Percentiles rank a stretch among this genome's conserved stretches.
Evolutionary conservation across 1,284 basidiomycete species (phyloP).

Genomic region (Puccinia horiana): DNA sequence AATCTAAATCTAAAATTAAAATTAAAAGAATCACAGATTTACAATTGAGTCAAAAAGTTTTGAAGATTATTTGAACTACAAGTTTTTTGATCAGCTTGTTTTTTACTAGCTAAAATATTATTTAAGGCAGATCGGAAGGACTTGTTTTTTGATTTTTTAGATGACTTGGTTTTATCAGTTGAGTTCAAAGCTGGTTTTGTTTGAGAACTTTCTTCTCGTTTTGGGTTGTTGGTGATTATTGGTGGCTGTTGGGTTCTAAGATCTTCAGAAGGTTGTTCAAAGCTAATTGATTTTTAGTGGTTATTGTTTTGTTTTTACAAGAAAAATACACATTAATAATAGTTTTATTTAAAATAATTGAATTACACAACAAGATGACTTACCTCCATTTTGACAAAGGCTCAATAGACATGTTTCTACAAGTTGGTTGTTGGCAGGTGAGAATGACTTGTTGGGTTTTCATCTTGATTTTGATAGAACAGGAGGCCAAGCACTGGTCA

Average conservation of each 20-base stretch:
- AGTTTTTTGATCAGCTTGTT: neutral
- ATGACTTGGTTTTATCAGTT: neutral
- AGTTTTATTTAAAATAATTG: neutral
- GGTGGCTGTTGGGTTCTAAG: neutral
- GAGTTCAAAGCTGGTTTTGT: neutral
- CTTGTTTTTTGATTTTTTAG: neutral
- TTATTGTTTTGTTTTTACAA: neutral
- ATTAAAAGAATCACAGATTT: no score
- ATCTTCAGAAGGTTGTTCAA: neutral
- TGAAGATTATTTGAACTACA: neutral
- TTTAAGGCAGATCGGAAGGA: neutral
- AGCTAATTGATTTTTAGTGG: neutral
- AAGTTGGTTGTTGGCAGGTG: conserved; percentile 8
- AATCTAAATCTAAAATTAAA: no score
- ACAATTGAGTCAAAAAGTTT: conserved; percentile 13
- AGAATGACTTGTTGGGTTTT: neutral
- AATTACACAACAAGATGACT: neutral
- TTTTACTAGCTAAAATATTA: neutral
- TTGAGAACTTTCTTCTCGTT: neutral
- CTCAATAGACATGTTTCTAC: neutral
- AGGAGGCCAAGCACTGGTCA: neutral
- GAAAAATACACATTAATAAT: neutral
- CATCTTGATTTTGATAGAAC: neutral
- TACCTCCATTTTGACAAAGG: neutral
- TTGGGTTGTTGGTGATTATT: neutral